Conservation (phyloP, 805 yeast genomes). For the Metschnikowia gelsemii region DNA sequence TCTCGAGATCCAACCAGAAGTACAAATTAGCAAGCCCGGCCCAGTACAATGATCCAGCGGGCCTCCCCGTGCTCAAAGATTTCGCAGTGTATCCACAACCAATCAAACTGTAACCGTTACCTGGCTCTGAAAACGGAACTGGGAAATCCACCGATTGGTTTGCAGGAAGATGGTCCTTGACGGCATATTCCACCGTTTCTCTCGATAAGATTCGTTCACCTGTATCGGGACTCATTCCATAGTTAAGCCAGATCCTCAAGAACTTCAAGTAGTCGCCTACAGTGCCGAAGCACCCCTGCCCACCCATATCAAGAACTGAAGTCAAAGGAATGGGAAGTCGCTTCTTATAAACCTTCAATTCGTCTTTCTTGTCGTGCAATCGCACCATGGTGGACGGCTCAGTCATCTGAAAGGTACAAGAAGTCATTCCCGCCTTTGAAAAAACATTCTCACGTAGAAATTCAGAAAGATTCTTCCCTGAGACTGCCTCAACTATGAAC, state of each 20-base stretch:
- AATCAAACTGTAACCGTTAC: slow-evolving; percentile 34
- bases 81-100: slow-evolving; percentile 33
- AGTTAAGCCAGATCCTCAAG: slow-evolving; percentile 39
- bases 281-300: slow-evolving; percentile 42
- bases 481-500: slow-evolving; percentile 31
- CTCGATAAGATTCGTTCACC: slow-evolving; percentile 27
- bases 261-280: slow-evolving; percentile 40
- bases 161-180: slow-evolving; percentile 32
- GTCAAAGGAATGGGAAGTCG: slow-evolving; percentile 18
- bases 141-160: slow-evolving; percentile 19
- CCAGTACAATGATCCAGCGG: slow-evolving; percentile 38
- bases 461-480: slow-evolving; percentile 34
- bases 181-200: slow-evolving; percentile 33
- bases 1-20: slow-evolving; percentile 42
- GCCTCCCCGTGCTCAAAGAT: slow-evolving; percentile 34
- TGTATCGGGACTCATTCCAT: slow-evolving; percentile 42
- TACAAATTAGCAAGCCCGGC: slow-evolving; percentile 40
- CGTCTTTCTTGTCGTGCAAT: slow-evolving; percentile 8
- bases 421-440: slow-evolving; percentile 35
- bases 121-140: slow-evolving; percentile 19
- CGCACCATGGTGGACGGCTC: slow-evolving; percentile 9
- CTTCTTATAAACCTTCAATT: slow-evolving; percentile 6
- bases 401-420: slow-evolving; percentile 19
- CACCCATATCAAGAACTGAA: slow-evolving; percentile 39
- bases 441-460: slow-evolving; percentile 33